Evolutionary conservation across 140 eudicot genomes (phyloP), one percentile per base, ranked within the genome.

Genomic region (Oenanthe javanica): DNA sequence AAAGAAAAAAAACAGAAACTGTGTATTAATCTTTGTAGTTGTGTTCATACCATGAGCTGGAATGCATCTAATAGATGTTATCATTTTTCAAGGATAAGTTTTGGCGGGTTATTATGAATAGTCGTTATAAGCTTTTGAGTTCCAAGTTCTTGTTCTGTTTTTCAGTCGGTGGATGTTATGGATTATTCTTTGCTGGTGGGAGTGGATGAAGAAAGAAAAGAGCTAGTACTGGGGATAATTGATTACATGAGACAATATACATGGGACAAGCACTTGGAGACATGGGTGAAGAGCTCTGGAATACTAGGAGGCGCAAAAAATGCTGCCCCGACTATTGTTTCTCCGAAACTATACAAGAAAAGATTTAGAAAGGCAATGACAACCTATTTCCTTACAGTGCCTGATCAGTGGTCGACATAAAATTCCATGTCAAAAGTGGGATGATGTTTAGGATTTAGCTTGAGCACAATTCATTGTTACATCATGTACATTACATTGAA

Each of bases 311-410:
- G 99, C 31, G 97, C 96, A 51, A 95, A 93, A 75, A 93, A 95
- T 75, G 90, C 96, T 13, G 82, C 98, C 21, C 99, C 99, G 11
- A 95, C 99, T 42, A 91, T 95, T 48, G 81, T 95, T 49, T 95
- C 99, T 46, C 99, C 99, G 0, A 90, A 89, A 79, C 98, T 93
- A 76, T 95, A 95, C 92, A 95, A 95, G 88, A 86, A 89, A 81
- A 91, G 99, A 82, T 95, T 95, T 86, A 86, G 99, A 67, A 95
- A 95, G 78, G 99, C 99, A 43, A 95, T 95, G 99, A 95, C 98
- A 1, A 86, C 91, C 38, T 95, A 95, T 70, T 95, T 95, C 72
- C 97, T 95, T 23, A 95, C 99, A 0, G 97, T 95, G 2, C 99
- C 99, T 2, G 96, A 92, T 89, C 99, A 93, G 38, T 95, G 97